Evolutionary conservation across 345 rosid species (phyloP).

Genomic region (Gossypium arboreum): DNA sequence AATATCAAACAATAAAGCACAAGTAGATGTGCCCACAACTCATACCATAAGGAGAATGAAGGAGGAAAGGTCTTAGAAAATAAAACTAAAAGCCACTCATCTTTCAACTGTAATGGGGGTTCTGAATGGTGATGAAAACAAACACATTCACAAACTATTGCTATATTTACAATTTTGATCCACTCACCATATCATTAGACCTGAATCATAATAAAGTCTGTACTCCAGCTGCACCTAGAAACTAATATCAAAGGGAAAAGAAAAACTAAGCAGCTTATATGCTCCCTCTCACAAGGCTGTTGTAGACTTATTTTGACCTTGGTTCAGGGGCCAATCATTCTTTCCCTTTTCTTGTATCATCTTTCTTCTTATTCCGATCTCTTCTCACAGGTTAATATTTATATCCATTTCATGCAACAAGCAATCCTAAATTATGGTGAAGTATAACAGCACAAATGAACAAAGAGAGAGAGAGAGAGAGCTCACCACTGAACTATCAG

Average conservation of each 20-base stretch:
- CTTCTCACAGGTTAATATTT: background rate
- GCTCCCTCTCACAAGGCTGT: background rate
- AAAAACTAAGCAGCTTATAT: background rate
- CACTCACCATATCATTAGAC: background rate
- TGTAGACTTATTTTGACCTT: background rate
- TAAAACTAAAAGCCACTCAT: background rate
- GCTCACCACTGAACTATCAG: slow-evolving; percentile 38
- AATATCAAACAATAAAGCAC: background rate
- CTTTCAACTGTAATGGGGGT: background rate
- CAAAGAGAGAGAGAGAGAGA: background rate
- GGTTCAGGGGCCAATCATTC: background rate
- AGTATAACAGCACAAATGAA: background rate
- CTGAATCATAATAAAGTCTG: background rate
- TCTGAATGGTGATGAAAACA: background rate
- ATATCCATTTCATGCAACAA: background rate
- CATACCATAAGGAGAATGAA: background rate
- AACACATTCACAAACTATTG: background rate
- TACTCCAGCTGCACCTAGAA: background rate
- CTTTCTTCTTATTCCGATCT: slow-evolving; percentile 5
- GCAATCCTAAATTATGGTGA: background rate
- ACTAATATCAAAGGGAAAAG: background rate
- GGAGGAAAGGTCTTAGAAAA: background rate
- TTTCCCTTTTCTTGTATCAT: background rate
- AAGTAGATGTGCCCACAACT: background rate
- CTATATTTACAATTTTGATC: background rate